phyloP scores from a whole-genome alignment of 345 rosid species.

The Isatis tinctoria region DNA sequence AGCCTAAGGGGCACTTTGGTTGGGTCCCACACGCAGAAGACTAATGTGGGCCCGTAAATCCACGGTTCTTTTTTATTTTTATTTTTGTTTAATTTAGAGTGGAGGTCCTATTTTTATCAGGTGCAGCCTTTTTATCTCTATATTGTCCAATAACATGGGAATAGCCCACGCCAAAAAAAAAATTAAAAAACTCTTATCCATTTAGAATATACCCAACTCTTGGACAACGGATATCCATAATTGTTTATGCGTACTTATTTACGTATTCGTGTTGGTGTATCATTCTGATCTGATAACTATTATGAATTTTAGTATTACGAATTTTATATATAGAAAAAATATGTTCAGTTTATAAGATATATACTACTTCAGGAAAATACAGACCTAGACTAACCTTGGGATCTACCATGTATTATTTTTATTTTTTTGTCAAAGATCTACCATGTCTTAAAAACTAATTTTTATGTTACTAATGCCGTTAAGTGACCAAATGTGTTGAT shows the following conservation, averaged over 20 bases:
- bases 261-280: not conserved
- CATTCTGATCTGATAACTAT: not conserved
- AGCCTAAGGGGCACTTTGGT: not conserved
- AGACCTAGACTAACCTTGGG: not conserved
- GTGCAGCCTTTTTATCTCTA: slow-evolving; percentile 20
- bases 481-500: too few species aligned
- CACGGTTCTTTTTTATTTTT: slow-evolving; percentile 4
- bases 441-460: too few species aligned
- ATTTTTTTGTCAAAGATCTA: too few species aligned
- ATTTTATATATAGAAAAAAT: not conserved
- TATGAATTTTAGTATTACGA: not conserved
- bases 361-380: not conserved
- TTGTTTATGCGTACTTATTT: not conserved
- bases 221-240: slow-evolving; percentile 1
- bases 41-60: slow-evolving; percentile 11
- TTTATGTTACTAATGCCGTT: too few species aligned
- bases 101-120: not conserved
- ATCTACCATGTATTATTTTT: too few species aligned
- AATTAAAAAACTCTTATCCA: not conserved
- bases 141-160: slow-evolving; percentile 37
- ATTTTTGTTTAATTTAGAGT: not conserved
- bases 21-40: slow-evolving; percentile 24
- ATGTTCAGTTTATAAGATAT: not conserved
- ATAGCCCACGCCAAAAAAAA: slow-evolving; percentile 11
- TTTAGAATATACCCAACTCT: slow-evolving; percentile 15